These are phyloP conservation scores for Colletotrichum somersetense DNA, from an alignment of 2,329 filamentous ascomycete species.

Conservation along the genomic window DNA sequence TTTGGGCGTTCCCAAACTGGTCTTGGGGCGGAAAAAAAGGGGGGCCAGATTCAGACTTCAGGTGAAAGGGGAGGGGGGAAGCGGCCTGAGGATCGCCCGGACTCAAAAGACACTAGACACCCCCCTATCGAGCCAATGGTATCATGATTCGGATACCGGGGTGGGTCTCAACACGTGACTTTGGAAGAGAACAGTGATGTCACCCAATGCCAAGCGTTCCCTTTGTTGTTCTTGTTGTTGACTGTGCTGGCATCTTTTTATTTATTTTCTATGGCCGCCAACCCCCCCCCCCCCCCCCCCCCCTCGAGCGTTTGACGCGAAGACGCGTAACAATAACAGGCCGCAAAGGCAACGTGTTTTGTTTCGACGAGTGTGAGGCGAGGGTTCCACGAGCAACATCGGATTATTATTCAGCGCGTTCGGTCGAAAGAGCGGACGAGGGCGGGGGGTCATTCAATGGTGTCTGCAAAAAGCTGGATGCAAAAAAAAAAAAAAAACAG, in stretches of 20 bases:
- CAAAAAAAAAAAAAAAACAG: neutral
- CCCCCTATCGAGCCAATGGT: neutral
- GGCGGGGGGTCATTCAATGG: too few relatives aligned
- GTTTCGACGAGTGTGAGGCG: constrained; percentile 1
- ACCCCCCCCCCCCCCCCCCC: too few relatives aligned
- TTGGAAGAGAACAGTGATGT: neutral
- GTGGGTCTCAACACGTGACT: neutral
- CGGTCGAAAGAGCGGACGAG: constrained; percentile 1
- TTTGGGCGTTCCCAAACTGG: constrained; percentile 8
- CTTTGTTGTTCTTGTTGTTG: neutral
- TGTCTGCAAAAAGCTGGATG: neutral
- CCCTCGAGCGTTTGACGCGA: neutral
- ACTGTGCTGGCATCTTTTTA: neutral
- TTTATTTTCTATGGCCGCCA: neutral
- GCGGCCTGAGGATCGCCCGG: constrained; percentile 6
- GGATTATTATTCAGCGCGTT: constrained; percentile 12
- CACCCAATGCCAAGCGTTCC: neutral
- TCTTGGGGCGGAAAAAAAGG: constrained; percentile 15
- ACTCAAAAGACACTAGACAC: neutral
- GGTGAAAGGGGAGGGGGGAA: neutral
- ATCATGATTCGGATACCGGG: neutral
- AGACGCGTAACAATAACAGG: constrained; percentile 7
- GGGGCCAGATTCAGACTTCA: constrained; percentile 11
- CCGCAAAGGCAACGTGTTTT: constrained; percentile 19
- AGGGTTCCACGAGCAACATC: constrained; percentile 2